Evolutionary conservation across 768 basidiomycete genomes (phyloP).

Genomic region (Leccinum pellstonianum): DNA sequence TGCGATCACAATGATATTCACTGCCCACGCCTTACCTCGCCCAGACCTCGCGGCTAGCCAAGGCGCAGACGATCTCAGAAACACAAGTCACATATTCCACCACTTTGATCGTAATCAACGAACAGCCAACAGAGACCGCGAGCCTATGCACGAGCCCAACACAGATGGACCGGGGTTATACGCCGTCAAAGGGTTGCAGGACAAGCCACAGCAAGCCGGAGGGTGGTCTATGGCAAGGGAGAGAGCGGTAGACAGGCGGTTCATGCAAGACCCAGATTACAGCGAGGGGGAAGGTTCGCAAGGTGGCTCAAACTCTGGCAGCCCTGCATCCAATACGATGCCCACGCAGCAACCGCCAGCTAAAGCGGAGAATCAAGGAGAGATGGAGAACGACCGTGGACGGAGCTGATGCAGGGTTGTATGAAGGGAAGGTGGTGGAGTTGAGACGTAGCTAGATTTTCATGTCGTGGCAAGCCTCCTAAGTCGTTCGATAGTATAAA

Average conservation of each 20-base stretch:
- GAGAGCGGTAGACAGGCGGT: slow-evolving; percentile 13
- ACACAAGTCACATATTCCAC: slow-evolving; percentile 27
- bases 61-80: slow-evolving; percentile 16
- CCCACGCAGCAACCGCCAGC: slow-evolving; percentile 13
- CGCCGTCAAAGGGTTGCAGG: neutral
- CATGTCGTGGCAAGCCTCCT: neutral
- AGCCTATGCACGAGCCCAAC: neutral
- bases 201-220: neutral
- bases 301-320: slow-evolving; percentile 5
- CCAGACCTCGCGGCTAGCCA: slow-evolving; percentile 21
- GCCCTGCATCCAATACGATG: slow-evolving; percentile 12
- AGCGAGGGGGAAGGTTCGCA: slow-evolving; percentile 12
- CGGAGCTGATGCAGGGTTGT: slow-evolving; percentile 2
- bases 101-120: slow-evolving; percentile 32
- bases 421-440: neutral
- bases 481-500: neutral
- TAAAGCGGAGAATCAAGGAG: slow-evolving; percentile 5
- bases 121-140: slow-evolving; percentile 20
- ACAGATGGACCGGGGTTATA: neutral
- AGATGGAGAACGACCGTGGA: slow-evolving; percentile 6
- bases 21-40: slow-evolving; percentile 23
- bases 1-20: slow-evolving; percentile 26
- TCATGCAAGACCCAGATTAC: slow-evolving; percentile 29
- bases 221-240: neutral
- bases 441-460: neutral